A percentile compares a stretch with the other conserved stretches of the same genome.
Evolutionary conservation across 257 asterid genomes (phyloP).

Genomic region (Coffea eugenioides): DNA sequence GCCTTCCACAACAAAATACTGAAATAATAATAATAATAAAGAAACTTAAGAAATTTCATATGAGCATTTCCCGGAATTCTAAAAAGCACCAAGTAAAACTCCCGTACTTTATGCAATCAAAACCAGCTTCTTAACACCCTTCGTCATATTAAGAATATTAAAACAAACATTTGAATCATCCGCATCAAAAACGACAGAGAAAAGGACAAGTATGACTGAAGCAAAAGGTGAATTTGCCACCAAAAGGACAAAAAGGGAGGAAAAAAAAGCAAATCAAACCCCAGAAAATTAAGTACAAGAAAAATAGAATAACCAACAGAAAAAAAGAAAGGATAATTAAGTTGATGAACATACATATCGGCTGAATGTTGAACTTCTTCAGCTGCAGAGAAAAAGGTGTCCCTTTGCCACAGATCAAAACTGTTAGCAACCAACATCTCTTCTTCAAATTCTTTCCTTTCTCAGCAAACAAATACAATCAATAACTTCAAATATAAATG

Average conservation of each 20-base stretch:
- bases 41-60: background rate
- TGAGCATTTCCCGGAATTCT: background rate
- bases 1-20: background rate
- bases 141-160: background rate
- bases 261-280: conserved; percentile 10
- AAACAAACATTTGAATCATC: background rate
- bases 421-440: conserved; percentile 78
- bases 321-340: background rate
- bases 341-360: conserved; percentile 50
- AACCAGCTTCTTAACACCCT: background rate
- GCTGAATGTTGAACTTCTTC: conserved; percentile 94
- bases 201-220: background rate
- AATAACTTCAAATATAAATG: conserved; percentile 18
- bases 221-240: conserved; percentile 3
- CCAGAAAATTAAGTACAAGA: conserved; percentile 18
- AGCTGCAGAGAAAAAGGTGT: conserved; percentile 84
- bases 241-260: conserved; percentile 4
- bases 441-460: conserved; percentile 13
- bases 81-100: background rate
- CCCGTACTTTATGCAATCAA: background rate
- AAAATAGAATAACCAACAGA: conserved; percentile 1
- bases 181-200: background rate
- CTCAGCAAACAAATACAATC: conserved; percentile 21
- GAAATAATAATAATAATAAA: background rate
- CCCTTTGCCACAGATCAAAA: conserved; percentile 91